phyloP scores from a whole-genome alignment of 2,329 filamentous ascomycete species.

The Aspergillus sp. region DNA sequence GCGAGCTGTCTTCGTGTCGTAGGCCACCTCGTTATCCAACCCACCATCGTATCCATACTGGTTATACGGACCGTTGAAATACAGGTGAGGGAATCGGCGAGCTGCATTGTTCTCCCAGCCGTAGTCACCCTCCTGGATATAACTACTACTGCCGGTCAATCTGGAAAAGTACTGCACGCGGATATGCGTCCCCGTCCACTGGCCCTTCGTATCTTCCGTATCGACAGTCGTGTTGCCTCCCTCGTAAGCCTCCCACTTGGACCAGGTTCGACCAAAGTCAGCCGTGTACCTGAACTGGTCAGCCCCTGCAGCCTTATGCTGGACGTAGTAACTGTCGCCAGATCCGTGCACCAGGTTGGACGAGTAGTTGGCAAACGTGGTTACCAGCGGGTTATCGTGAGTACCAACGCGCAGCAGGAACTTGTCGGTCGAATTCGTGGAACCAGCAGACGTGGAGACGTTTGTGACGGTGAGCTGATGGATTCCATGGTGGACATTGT shows the following conservation, averaged over 20 bases:
- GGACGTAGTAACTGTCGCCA: conserved; percentile 48
- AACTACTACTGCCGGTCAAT: conserved; percentile 59
- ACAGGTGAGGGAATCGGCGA: conserved; percentile 60
- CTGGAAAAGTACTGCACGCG: conserved; percentile 64
- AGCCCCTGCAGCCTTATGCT: conserved; percentile 61
- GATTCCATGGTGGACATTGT: conserved; percentile 60
- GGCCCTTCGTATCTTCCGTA: conserved; percentile 55
- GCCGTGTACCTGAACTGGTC: conserved; percentile 63
- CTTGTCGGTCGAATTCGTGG: conserved; percentile 57
- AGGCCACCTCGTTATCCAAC: conserved; percentile 51
- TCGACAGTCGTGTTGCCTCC: too few species aligned
- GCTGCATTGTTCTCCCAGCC: conserved; percentile 41
- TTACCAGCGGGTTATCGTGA: conserved; percentile 60
- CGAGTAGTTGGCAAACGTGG: conserved; percentile 61
- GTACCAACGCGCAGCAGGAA: conserved; percentile 63
- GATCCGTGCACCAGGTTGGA: conserved; percentile 50
- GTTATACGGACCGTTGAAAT: conserved; percentile 63
- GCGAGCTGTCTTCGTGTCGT: conserved; percentile 41
- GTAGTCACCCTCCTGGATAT: conserved; percentile 61
- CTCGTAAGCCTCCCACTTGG: too few species aligned
- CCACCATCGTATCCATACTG: conserved; percentile 65
- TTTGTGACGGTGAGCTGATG: conserved; percentile 56
- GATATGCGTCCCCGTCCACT: conserved; percentile 63
- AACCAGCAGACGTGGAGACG: too few species aligned
- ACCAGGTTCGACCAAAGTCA: conserved; percentile 54